Conservation (phyloP, 2,329 filamentous ascomycete species). For the Trematosphaeria pertusa region DNA sequence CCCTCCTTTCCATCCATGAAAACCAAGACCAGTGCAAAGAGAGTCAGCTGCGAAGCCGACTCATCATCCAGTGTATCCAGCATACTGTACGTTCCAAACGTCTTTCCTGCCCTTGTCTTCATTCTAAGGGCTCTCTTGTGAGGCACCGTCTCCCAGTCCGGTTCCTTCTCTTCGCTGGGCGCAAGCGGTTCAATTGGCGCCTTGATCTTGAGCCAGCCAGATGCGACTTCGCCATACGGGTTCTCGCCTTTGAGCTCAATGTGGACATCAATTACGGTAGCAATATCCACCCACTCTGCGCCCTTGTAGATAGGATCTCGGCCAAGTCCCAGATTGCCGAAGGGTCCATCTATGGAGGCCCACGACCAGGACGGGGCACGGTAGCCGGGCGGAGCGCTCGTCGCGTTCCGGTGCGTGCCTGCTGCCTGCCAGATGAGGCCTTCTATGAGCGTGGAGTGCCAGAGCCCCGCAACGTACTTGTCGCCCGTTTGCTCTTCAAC, state of each 20-base stretch:
- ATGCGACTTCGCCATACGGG: conserved; percentile 10
- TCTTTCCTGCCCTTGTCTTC: conserved; percentile 6
- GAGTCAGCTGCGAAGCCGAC: not conserved
- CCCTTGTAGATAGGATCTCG: not conserved
- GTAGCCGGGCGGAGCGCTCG: not conserved
- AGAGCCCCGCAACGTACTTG: conserved; percentile 13
- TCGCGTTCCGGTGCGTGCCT: not conserved
- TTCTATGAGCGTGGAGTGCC: conserved; percentile 10
- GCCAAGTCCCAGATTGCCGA: conserved; percentile 2
- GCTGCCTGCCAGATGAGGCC: conserved; percentile 12
- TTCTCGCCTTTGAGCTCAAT: conserved; percentile 11
- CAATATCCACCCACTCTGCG: conserved; percentile 2
- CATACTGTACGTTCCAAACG: conserved; percentile 3
- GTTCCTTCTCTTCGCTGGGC: conserved; percentile 8
- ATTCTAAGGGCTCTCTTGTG: conserved; percentile 4
- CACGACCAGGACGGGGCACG: conserved; percentile 8
- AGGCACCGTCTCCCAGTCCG: conserved; percentile 6
- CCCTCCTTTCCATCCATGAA: not conserved
- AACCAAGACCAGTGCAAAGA: conserved; percentile 7
- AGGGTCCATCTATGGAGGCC: conserved; percentile 7
- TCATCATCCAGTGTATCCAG: conserved; percentile 12
- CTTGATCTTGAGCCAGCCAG: conserved; percentile 5
- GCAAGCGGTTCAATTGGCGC: conserved; percentile 8
- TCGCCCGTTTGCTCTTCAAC: conserved; percentile 7
- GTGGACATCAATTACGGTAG: conserved; percentile 6